Evolutionary conservation across 2,329 filamentous ascomycete genomes (phyloP), one percentile per base, ranked within the genome.

Genomic region (Trichoderma breve): DNA sequence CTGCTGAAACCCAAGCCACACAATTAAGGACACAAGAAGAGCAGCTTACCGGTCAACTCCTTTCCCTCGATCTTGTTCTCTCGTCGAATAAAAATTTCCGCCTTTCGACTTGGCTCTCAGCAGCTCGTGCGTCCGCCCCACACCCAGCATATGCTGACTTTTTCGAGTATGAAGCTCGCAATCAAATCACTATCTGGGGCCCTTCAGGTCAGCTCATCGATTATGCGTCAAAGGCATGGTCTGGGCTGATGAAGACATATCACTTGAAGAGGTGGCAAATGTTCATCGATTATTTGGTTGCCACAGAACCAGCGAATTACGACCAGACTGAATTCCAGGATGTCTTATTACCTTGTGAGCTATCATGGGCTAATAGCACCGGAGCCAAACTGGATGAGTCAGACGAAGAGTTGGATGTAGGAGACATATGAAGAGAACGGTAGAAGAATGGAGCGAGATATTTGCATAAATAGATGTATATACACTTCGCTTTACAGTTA

Each of bases 161-260:
- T 73, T 81, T 83, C 58, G 81, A 83, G 70, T 84, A 83, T 75
- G 81, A 85, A 61, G 84, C 85, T 8, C 79, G 83, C 7, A 86
- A 86, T 66, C 85, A 87, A 72, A 79, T 87, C 68, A 87, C 86
- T 7, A 78, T 84, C 12, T 87, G 85, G 85, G 84, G 84, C 0
- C 84, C 84, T 0, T 76, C 74, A 0, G 84, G 83, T 12, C 78
- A 87, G 74, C 84, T 87, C 53, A 80, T 76, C 51, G 85, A 87
- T 75, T 87, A 87, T 72, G 84, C 85, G 4, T 82, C 81, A 4
- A 86, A 86, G 76, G 77, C 78, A 26, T 87, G 85, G 85, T 81
- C 78, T 11, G 85, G 85, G 1, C 78, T 88, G 0, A 81, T 86
- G 5, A 78, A 77, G 1, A 77, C 77, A 1, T 88, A 87, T 76